Evolutionary conservation across 2,329 filamentous ascomycete species (phyloP).

Genomic region (Tolypocladium ovalisporum): DNA sequence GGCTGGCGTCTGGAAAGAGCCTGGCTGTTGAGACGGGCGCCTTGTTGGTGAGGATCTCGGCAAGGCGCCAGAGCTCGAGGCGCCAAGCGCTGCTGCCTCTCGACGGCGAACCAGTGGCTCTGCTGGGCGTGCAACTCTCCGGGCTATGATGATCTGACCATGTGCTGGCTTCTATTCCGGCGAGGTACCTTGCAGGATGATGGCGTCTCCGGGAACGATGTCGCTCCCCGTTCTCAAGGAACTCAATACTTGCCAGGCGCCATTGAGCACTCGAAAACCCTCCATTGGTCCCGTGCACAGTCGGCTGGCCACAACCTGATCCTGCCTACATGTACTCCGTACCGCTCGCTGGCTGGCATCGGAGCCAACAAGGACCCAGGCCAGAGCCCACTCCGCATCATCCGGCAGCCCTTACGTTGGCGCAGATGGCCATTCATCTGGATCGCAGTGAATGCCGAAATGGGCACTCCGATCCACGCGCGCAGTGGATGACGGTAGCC

Average conservation of each 20-base stretch:
- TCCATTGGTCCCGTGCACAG: not conserved
- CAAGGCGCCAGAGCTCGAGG: not conserved
- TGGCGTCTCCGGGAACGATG: not conserved
- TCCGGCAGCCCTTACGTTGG: not conserved
- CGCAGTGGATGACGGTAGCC: not conserved
- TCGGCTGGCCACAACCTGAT: not conserved
- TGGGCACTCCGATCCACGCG: not conserved
- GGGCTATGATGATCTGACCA: not conserved
- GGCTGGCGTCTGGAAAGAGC: not conserved
- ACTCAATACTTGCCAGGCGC: not conserved
- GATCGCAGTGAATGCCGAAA: not conserved
- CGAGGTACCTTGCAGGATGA: not conserved
- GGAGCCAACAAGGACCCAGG: not conserved
- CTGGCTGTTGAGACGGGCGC: not conserved
- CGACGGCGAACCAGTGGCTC: not conserved
- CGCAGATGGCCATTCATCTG: not conserved
- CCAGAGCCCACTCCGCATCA: not conserved
- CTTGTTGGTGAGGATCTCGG: not conserved
- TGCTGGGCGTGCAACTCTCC: not conserved
- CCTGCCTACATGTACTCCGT: not conserved
- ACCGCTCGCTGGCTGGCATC: not conserved
- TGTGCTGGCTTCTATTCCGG: not conserved
- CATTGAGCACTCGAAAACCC: not conserved
- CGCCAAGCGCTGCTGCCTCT: not conserved
- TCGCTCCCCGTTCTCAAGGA: not conserved